Conservation (phyloP, 495 filamentous ascomycete species). For the Neurospora sp. region DNA sequence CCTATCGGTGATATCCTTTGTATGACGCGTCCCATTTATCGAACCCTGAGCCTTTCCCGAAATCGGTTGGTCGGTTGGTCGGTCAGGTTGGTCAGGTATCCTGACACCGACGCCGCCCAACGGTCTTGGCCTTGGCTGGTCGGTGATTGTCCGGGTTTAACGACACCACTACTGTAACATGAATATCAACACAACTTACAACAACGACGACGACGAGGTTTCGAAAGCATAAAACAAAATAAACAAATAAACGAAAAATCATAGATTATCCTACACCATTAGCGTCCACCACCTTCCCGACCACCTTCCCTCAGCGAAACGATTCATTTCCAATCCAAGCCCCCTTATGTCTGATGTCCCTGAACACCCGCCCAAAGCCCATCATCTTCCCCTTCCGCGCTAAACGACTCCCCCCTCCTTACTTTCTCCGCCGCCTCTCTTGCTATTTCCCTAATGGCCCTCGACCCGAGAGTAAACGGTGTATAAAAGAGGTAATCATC, state of each 20-base stretch:
- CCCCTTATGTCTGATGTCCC: background rate
- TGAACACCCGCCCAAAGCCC: background rate
- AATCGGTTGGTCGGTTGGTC: background rate
- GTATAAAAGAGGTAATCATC: slow-evolving; percentile 27
- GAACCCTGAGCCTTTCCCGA: background rate
- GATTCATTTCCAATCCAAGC: background rate
- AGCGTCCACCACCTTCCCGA: background rate
- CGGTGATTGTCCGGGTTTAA: background rate
- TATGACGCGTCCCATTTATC: background rate
- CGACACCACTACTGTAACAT: background rate
- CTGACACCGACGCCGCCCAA: background rate
- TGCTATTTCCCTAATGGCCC: slow-evolving; percentile 24
- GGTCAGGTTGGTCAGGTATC: background rate
- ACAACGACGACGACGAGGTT: background rate
- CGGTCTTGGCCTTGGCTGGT: background rate
- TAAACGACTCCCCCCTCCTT: background rate
- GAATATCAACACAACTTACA: background rate
- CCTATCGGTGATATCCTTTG: background rate
- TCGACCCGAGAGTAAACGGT: slow-evolving; percentile 19
- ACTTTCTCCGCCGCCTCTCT: slow-evolving; percentile 17
- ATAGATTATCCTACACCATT: background rate
- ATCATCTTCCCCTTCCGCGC: background rate
- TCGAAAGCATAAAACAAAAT: background rate
- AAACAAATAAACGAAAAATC: background rate
- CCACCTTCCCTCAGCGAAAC: background rate